A percentile compares a stretch with the other conserved stretches of the same genome.
Evolutionary conservation across 306 rosid species (phyloP).

Genomic region (Medicago ruthenica): DNA sequence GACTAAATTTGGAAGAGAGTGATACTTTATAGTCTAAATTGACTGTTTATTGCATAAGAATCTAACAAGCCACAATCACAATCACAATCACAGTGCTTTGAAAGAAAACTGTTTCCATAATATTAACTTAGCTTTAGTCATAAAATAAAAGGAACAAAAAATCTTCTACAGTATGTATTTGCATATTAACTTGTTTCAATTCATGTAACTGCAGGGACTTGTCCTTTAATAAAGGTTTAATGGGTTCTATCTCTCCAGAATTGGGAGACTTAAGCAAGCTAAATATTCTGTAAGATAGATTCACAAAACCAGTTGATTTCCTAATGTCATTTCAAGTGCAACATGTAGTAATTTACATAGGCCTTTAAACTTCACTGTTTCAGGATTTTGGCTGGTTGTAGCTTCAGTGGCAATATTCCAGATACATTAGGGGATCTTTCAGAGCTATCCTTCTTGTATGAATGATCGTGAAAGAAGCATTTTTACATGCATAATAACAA

Average conservation of each 20-base stretch:
- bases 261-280: constrained; percentile 65
- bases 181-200: constrained; percentile 28
- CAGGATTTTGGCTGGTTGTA: constrained; percentile 93
- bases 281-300: constrained; percentile 72
- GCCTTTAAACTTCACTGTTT: constrained; percentile 26
- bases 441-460: constrained; percentile 39
- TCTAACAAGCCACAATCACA: too few relatives aligned
- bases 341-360: not conserved
- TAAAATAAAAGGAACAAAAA: not conserved
- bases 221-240: constrained; percentile 66
- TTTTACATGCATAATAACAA: too few relatives aligned
- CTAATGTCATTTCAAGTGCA: constrained; percentile 19
- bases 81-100: too few relatives aligned
- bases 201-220: constrained; percentile 68
- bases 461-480: too few relatives aligned
- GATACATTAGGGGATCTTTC: constrained; percentile 77
- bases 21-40: too few relatives aligned
- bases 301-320: constrained; percentile 32
- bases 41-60: too few relatives aligned
- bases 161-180: constrained; percentile 35
- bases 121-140: too few relatives aligned
- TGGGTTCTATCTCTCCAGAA: constrained; percentile 57
- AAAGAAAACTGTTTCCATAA: too few relatives aligned
- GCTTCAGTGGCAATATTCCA: constrained; percentile 85
- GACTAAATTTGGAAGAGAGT: too few relatives aligned